Percentiles rank a stretch among this genome's conserved stretches.
phyloP scores from a whole-genome alignment of 2,329 filamentous ascomycete genomes.

The Aspergillus tubingensis region DNA sequence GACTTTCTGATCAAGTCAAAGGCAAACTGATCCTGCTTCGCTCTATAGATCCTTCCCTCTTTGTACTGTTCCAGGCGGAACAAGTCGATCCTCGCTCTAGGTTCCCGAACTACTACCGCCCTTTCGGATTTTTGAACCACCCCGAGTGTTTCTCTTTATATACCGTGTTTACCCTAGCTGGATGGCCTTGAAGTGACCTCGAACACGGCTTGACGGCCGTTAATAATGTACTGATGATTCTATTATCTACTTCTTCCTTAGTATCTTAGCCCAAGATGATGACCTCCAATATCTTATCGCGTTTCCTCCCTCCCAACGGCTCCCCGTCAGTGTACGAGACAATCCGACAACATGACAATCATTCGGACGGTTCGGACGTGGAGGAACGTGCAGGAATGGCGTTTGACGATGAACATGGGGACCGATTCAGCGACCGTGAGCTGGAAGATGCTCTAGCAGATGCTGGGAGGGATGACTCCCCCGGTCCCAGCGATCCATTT shows the following conservation, averaged over 20 bases:
- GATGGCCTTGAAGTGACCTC: slow-evolving; percentile 17
- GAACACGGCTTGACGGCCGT: slow-evolving; percentile 13
- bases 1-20: not conserved
- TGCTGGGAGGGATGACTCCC: slow-evolving; percentile 51
- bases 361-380: slow-evolving; percentile 48
- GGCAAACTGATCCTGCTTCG: not conserved
- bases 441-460: slow-evolving; percentile 59
- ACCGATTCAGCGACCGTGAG: slow-evolving; percentile 58
- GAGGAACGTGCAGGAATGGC: slow-evolving; percentile 51
- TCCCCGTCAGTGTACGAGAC: slow-evolving; percentile 52
- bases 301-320: slow-evolving; percentile 51
- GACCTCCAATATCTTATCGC: slow-evolving; percentile 46
- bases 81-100: not conserved
- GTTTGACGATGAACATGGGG: slow-evolving; percentile 51
- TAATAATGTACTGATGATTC: slow-evolving; percentile 16
- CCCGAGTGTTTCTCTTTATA: not conserved
- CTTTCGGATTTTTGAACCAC: not conserved
- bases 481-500: slow-evolving; percentile 46
- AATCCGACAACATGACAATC: slow-evolving; percentile 49
- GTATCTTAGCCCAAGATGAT: slow-evolving; percentile 36
- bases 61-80: not conserved
- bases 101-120: not conserved
- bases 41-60: not conserved
- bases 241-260: slow-evolving; percentile 4
- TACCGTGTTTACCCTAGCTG: slow-evolving; percentile 4